Conservation (phyloP, 179 eudicot genomes). For the Silene vulgaris region DNA sequence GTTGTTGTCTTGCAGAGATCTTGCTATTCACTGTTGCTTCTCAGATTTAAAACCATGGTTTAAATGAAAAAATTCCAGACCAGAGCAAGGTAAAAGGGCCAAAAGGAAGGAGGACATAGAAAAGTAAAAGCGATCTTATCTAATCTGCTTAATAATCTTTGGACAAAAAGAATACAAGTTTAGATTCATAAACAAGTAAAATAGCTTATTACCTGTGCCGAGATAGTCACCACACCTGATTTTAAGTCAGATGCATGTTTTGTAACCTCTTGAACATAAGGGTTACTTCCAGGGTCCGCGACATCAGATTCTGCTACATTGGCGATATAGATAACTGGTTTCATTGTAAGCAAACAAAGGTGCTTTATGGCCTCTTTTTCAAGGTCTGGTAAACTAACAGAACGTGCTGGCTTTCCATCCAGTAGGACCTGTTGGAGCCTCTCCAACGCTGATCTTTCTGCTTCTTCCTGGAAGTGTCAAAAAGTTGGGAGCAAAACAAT, state of each 20-base stretch:
- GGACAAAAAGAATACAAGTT: background rate
- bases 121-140: background rate
- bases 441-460: conserved; percentile 81
- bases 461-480: conserved; percentile 70
- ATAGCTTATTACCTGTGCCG: conserved; percentile 62
- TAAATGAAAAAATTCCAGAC: background rate
- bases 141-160: background rate
- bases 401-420: conserved; percentile 98
- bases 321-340: conserved; percentile 86
- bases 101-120: background rate
- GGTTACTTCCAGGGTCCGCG: conserved; percentile 68
- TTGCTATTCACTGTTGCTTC: no score
- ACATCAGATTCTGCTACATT: conserved; percentile 95
- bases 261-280: conserved; percentile 71
- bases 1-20: background rate
- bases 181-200: background rate
- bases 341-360: conserved; percentile 90
- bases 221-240: conserved; percentile 81
- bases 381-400: conserved; percentile 65
- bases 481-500: conserved; percentile 16
- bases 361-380: conserved; percentile 81
- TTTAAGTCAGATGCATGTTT: conserved; percentile 66
- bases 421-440: conserved; percentile 64
- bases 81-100: background rate
- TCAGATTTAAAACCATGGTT: background rate